Conservation (phyloP, 768 basidiomycete species). For the Hirschioporus abietinus region DNA sequence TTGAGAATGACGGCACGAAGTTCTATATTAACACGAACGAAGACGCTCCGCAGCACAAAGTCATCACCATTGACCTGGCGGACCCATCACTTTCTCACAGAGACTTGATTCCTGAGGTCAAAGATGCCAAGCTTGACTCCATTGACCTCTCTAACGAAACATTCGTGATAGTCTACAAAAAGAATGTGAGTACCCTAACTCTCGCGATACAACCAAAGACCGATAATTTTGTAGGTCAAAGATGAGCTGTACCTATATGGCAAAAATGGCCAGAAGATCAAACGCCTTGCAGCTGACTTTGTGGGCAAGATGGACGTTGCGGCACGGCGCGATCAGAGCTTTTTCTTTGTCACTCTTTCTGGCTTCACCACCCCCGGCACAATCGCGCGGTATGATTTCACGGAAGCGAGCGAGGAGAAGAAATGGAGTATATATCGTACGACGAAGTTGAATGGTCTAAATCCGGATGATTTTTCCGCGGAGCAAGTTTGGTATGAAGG, state of each 20-base stretch:
- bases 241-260: constrained; percentile 75
- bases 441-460: constrained; percentile 54
- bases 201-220: not conserved
- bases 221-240: constrained; percentile 46
- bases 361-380: constrained; percentile 73
- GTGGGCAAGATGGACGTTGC: constrained; percentile 58
- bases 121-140: constrained; percentile 50
- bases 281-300: constrained; percentile 56
- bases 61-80: constrained; percentile 59
- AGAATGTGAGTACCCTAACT: constrained; percentile 46
- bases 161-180: constrained; percentile 60
- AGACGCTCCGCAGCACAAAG: constrained; percentile 59
- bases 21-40: constrained; percentile 64
- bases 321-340: constrained; percentile 45
- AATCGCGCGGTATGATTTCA: constrained; percentile 58
- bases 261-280: constrained; percentile 44
- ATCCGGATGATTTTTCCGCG: constrained; percentile 61
- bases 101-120: constrained; percentile 67
- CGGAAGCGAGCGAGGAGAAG: constrained; percentile 30
- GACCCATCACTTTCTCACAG: constrained; percentile 38
- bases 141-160: constrained; percentile 47
- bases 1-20: constrained; percentile 57
- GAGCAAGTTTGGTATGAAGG: constrained; percentile 76
- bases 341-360: constrained; percentile 59
- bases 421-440: constrained; percentile 56